Evolutionary conservation across 2,329 filamentous ascomycete genomes (phyloP), one percentile per base, ranked within the genome.

Genomic region (Penicillium sp.): DNA sequence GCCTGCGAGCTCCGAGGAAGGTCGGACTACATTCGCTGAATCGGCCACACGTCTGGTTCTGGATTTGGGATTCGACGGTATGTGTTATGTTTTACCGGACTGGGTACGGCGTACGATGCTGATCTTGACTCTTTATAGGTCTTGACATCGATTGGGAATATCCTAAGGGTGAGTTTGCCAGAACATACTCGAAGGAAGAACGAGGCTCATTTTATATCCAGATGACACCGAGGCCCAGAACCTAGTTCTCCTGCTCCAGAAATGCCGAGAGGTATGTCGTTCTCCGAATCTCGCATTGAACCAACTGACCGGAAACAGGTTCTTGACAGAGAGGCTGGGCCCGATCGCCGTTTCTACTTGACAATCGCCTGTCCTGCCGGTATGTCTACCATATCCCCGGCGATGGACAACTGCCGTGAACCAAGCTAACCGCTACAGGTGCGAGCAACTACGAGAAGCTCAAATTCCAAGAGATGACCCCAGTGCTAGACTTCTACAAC

Each of bases 41-140:
- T 81, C 80, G 26, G 84, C 87, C 31, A 84, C 95, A 1, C 76
- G 82, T 21, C 72, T 96, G 32, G 75, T 97, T 59, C 84, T 86
- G 65, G 81, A 93, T 60, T 73, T 89, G 12, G 91, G 91, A 5
- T 85, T 97, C 56, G 74, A 76, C 59, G 73, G 73, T 55, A 56
- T 60, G 49, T 53, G 43, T 43, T 55, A 55, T 61, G 49, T 53
- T 44, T 43, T 32, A 28, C 43, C 8, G 3, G 3, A 26, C 3
- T 44, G 38, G 34, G 21, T 17, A 45, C 19, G 44, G 29, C 22
- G 29, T 41, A 5, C 40, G 7, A 33, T 28, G 39, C 10, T 38
- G 31, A 39, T 31, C 55, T 5, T 46, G 32, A 53, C 19, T 12
- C 5, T n/a, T 33, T 3, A 9, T 29, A 70, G 67, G 68, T 1